Evolutionary conservation across 1,284 basidiomycete species (phyloP).

Genomic region (Cryptococcus sp.): DNA sequence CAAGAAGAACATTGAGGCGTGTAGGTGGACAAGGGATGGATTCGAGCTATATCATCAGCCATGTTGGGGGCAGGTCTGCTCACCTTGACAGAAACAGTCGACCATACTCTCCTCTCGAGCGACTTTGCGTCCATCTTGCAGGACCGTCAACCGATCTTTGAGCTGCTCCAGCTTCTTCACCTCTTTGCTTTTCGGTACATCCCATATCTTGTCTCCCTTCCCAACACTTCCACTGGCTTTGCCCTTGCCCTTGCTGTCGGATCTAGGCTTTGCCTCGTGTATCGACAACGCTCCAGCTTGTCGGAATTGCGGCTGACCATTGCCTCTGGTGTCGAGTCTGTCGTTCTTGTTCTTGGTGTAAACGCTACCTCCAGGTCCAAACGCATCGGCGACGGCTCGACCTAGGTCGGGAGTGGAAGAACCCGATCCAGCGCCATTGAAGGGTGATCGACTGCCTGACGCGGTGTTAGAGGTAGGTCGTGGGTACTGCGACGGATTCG

Average conservation of each 20-base stretch:
- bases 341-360: constrained; percentile 36
- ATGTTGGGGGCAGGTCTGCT: constrained; percentile 3
- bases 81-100: constrained; percentile 49
- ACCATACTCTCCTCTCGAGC: constrained; percentile 10
- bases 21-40: constrained; percentile 43
- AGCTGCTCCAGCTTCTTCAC: constrained; percentile 38
- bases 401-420: constrained; percentile 3
- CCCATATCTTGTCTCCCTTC: constrained; percentile 38
- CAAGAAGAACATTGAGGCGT: constrained; percentile 45
- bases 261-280: constrained; percentile 13
- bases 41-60: constrained; percentile 32
- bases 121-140: constrained; percentile 31
- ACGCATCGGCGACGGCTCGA: constrained; percentile 22
- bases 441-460: background rate
- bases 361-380: constrained; percentile 30
- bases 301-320: background rate
- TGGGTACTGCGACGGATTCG: background rate
- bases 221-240: constrained; percentile 2
- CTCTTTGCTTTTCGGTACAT: constrained; percentile 34
- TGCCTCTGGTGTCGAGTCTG: constrained; percentile 3
- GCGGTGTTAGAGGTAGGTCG: background rate
- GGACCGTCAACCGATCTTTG: constrained; percentile 20
- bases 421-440: background rate
- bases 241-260: background rate
- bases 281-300: constrained; percentile 25